Conservation (phyloP, 1,139 yeast species). For the Pneumocystis canis region DNA sequence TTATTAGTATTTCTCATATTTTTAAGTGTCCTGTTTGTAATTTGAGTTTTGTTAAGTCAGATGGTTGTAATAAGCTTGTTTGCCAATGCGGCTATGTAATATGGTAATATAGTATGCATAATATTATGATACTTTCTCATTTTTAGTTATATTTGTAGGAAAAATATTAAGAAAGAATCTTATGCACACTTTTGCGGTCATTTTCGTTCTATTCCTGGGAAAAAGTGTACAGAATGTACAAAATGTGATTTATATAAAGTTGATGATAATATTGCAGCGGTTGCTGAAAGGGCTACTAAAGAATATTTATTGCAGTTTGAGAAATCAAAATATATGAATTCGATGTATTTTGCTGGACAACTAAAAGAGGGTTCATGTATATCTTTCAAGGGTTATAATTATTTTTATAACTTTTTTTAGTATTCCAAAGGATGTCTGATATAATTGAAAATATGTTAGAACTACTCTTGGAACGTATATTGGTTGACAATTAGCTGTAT, state of each 20-base stretch:
- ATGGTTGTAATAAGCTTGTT: conserved; percentile 15
- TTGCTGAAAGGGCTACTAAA: neutral
- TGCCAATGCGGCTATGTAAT: conserved; percentile 15
- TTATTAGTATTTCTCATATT: neutral
- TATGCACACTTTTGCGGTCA: conserved; percentile 15
- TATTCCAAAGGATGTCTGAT: neutral
- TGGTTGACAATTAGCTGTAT: neutral
- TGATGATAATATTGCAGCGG: conserved; percentile 10
- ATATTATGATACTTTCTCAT: neutral
- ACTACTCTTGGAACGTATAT: neutral
- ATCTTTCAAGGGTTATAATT: neutral
- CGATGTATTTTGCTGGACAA: neutral
- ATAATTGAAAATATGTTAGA: neutral
- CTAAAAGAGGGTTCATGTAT: neutral
- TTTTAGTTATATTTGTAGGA: conserved; percentile 12
- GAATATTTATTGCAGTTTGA: neutral
- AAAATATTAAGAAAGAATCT: conserved; percentile 13
- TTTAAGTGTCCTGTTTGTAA: conserved; percentile 13
- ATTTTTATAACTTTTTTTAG: neutral
- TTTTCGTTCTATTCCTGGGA: conserved; percentile 14
- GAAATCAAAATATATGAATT: neutral
- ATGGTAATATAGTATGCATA: conserved; percentile 5
- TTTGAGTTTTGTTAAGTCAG: conserved; percentile 13
- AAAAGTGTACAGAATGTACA: conserved; percentile 14
- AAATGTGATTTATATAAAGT: conserved; percentile 15